Evolutionary conservation across 495 filamentous ascomycete species (phyloP), one percentile per base, ranked within the genome.

Genomic region (Melanomma pulvis-pyrius): DNA sequence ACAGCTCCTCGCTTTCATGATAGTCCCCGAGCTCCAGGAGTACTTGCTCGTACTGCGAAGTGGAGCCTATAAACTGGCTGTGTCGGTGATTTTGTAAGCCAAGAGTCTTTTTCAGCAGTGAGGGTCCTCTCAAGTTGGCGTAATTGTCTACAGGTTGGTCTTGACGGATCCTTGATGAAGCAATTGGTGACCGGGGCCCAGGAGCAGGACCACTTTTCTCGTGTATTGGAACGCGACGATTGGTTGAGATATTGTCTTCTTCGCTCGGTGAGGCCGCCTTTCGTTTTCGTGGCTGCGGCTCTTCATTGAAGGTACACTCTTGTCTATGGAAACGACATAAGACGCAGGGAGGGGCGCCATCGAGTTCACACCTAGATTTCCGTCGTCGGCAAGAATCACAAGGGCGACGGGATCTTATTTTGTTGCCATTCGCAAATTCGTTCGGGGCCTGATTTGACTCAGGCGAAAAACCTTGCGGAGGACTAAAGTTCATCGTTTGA

Each of bases 11-110:
- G 59, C 84, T 84, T 24, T 82, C 79, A 70, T 88, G 86, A 69
- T 88, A 87, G 0, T 85, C 79, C 7, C 83, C 87, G 7, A 89
- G 78, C 75, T 88, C 87, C 70, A 89, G 85, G 51, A 90, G 77
- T 24, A 83, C 84, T 12, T 85, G 83, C 70, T 90, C 88, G 73
- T 88, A 89, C 75, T 89, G 85, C 48, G 86, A 88, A 15, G 86
- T 74, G 13, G 63, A 50, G 5, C 74, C 74, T 7, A 76, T 61
- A 13, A 72, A 62, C n/a, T 59, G 63, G 50, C 71, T 74, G 56
- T 76, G 74, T 19, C 74, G 69, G 52, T 75, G 69, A 54, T 75
- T 74, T 47, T 75, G 74, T 19, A 76, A 48, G 2, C 74, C 74
- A 24, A 76, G 59, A 13, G 74, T 76, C 26, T 73, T 72, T 58